Conservation (phyloP, 768 basidiomycete species). For the Leccinum subtestaceum region DNA sequence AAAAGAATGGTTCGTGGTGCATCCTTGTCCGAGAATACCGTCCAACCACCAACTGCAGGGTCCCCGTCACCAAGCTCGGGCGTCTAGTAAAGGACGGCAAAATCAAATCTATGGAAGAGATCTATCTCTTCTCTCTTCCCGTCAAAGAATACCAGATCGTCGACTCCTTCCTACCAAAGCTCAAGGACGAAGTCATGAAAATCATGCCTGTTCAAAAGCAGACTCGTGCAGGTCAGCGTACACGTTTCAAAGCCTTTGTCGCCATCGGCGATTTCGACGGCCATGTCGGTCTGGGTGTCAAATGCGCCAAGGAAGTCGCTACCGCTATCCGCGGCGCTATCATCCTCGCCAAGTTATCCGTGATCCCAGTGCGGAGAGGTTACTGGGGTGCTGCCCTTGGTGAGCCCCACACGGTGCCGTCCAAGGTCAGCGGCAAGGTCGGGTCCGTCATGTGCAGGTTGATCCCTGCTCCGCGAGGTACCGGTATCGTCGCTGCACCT, state of each 20-base stretch:
- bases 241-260: slow-evolving; percentile 99
- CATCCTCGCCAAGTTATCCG: slow-evolving; percentile 96
- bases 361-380: slow-evolving; percentile 96
- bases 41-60: slow-evolving; percentile 48
- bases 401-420: slow-evolving; percentile 98
- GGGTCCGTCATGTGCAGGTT: slow-evolving; percentile 99
- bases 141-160: slow-evolving; percentile 99
- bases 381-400: slow-evolving; percentile 99
- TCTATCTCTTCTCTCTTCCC: slow-evolving; percentile 99
- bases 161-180: slow-evolving; percentile 97
- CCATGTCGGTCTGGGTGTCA: slow-evolving; percentile 98
- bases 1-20: slow-evolving; percentile 86
- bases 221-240: slow-evolving; percentile 98
- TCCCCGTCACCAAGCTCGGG: slow-evolving; percentile 98
- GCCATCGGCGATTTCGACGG: slow-evolving; percentile 99
- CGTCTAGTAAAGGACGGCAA: slow-evolving; percentile 99
- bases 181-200: slow-evolving; percentile 99
- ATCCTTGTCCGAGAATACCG: slow-evolving; percentile 1
- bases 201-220: slow-evolving; percentile 99
- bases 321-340: slow-evolving; percentile 99
- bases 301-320: slow-evolving; percentile 99
- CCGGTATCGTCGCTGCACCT: slow-evolving; percentile 98
- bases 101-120: slow-evolving; percentile 99
- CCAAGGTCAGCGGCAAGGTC: slow-evolving; percentile 97
- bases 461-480: slow-evolving; percentile 97